Conservation (phyloP, 441 rosid species). For the Pelargonium myrrhifolium region DNA sequence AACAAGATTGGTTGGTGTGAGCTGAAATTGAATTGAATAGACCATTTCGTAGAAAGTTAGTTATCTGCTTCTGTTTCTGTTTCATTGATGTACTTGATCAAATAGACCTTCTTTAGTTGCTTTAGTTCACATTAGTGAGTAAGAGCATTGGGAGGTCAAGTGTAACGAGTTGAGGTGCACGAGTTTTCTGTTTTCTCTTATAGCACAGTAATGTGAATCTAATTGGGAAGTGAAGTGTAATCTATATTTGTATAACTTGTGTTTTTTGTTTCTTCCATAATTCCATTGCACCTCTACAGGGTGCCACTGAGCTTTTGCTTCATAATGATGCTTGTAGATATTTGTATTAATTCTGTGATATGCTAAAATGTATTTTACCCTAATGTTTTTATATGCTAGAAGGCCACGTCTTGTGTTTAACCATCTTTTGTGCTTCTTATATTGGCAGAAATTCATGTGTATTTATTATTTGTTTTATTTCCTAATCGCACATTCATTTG, state of each 20-base stretch:
- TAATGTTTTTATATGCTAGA: background rate
- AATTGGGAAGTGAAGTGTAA: no score
- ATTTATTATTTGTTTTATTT: background rate
- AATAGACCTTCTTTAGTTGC: background rate
- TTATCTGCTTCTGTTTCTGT: background rate
- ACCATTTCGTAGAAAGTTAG: background rate
- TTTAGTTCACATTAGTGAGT: background rate
- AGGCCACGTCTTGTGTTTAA: background rate
- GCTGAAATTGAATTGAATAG: background rate
- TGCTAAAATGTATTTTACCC: background rate
- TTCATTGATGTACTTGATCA: background rate
- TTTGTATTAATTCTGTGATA: background rate
- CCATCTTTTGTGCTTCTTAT: background rate
- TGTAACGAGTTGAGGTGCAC: background rate
- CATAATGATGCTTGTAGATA: background rate
- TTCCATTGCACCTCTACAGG: background rate
- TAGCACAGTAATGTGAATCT: background rate
- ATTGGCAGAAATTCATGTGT: background rate
- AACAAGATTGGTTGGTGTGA: background rate
- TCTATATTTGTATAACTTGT: background rate
- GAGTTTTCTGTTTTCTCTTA: background rate
- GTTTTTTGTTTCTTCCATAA: background rate
- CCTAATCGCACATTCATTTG: background rate
- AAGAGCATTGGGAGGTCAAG: background rate
- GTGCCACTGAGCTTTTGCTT: background rate